Percentiles rank a stretch among this genome's conserved stretches.
Evolutionary conservation across 2,329 filamentous ascomycete species (phyloP).

Genomic region (Colletotrichum spaethianum): DNA sequence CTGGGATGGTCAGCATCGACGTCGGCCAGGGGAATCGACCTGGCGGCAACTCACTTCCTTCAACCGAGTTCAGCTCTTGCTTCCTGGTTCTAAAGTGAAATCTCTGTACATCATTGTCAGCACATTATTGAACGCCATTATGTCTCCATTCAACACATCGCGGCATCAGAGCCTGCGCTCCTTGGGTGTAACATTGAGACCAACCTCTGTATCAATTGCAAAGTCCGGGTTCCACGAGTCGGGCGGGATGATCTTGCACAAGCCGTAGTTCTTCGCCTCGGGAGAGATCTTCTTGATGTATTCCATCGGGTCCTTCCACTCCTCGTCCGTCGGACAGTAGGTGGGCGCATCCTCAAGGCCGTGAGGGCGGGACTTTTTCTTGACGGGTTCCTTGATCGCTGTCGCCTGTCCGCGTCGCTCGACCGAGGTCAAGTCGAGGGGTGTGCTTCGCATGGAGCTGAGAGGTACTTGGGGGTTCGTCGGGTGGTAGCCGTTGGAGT

Average conservation of each 20-base stretch:
- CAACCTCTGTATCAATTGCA: constrained; percentile 95
- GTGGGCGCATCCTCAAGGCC: constrained; percentile 91
- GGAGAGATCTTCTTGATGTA: constrained; percentile 94
- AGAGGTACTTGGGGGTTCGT: constrained; percentile 66
- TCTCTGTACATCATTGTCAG: constrained; percentile 67
- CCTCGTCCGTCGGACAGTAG: constrained; percentile 90
- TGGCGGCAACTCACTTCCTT: constrained; percentile 82
- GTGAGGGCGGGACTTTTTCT: constrained; percentile 84
- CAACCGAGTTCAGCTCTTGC: constrained; percentile 96
- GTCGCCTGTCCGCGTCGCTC: constrained; percentile 90
- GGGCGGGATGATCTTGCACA: constrained; percentile 96
- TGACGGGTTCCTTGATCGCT: constrained; percentile 81
- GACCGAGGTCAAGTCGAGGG: constrained; percentile 89
- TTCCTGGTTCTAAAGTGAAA: constrained; percentile 98
- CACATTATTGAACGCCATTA: not conserved
- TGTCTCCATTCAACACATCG: not conserved
- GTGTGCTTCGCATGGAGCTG: constrained; percentile 69
- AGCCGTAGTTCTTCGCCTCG: constrained; percentile 88
- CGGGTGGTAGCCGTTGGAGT: constrained; percentile 68
- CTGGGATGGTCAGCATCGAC: constrained; percentile 64
- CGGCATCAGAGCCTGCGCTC: not conserved
- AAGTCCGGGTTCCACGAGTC: constrained; percentile 95
- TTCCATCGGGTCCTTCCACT: constrained; percentile 93
- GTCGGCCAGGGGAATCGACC: constrained; percentile 17
- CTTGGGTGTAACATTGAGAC: constrained; percentile 23